Base-by-base conservation (phyloP, 2,329 filamentous ascomycete genomes). In the Sclerotinia spermophila region DNA sequence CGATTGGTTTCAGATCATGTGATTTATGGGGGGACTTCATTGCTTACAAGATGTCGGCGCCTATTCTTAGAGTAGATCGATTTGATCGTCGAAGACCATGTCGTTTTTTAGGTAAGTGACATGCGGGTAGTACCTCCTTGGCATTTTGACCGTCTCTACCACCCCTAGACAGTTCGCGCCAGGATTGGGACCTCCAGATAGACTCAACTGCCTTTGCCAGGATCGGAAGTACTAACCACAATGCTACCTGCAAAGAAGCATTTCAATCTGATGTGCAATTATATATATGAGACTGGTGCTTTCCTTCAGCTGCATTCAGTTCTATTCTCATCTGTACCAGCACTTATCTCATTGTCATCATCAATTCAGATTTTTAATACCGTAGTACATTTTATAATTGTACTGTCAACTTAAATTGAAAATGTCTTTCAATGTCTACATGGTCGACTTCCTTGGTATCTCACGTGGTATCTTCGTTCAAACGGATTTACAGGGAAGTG, bases 381-480 rank as follows among this genome's bases (percentile, higher is more conserved):
- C n/a, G 10, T 40, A 40, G 15, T n/a, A 21, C 17, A 53, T 53
- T 51, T 15, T 15, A 51, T 13, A 53, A 27, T 27, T 53, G 13
- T 53, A 27, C 48, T 53, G n/a, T 17, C n/a, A 53, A 53, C 13
- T 17, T 30, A 27, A 35, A 21, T 35, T 4, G 0, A 53, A 64
- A 42, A 69, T 69, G 48, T 69, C 68, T 51, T 66, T 56, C 68
- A 69, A 56, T 24, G 60, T 58, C 40, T 69, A 66, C 35, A 69
- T 56, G 40, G 60, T 66, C n/a, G 68, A 69, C n/a, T 66, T 69
- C 30, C 68, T 66, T 24, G 68, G 68, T 10, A 35, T 55, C 27
- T 66, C 68, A 21, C 21, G 68, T 27, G 68, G 68, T 24, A 67
- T 71, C 40, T 72, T 72, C 35, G 48, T 72, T 30, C 68, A 72